Conservation (phyloP, 345 rosid genomes). For the Brassica carinata region DNA sequence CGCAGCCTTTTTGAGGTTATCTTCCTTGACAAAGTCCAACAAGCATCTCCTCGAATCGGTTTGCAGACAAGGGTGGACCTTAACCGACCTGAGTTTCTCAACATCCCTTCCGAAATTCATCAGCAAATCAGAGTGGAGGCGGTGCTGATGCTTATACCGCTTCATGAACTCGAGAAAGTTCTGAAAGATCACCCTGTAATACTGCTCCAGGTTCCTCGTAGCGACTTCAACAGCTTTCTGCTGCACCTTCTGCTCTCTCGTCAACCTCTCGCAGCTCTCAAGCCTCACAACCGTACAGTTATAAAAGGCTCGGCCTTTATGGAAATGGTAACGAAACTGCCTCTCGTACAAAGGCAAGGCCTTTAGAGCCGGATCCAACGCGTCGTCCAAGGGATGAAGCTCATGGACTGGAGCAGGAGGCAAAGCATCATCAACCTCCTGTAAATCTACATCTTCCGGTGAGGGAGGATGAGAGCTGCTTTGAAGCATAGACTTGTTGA, state of each 20-base stretch:
- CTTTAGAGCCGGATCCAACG: constrained; percentile 89
- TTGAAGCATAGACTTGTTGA: constrained; percentile 75
- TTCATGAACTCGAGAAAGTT: constrained; percentile 80
- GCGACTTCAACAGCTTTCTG: constrained; percentile 87
- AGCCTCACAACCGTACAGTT: constrained; percentile 55
- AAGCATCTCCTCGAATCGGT: constrained; percentile 55
- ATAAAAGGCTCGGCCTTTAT: constrained; percentile 58
- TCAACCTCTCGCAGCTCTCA: constrained; percentile 67
- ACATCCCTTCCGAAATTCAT: constrained; percentile 71
- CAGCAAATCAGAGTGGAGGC: constrained; percentile 73
- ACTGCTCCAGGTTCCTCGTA: constrained; percentile 80
- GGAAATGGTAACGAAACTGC: constrained; percentile 79
- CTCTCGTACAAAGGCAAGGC: constrained; percentile 92
- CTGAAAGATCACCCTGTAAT: constrained; percentile 72
- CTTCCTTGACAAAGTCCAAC: constrained; percentile 89
- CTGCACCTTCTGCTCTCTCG: constrained; percentile 85
- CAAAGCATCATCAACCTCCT: constrained; percentile 61
- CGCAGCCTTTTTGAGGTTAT: constrained; percentile 63
- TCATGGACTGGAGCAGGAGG: constrained; percentile 50
- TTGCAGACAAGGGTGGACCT: constrained; percentile 81
- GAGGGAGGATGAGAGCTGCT: constrained; percentile 62
- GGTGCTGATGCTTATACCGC: constrained; percentile 77
- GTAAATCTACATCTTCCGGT: constrained; percentile 58
- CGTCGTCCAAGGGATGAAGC: constrained; percentile 86
- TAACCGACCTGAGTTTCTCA: constrained; percentile 70